Percentiles rank a stretch among this genome's conserved stretches.
phyloP scores from a whole-genome alignment of 129 eudicot species.

The Heracleum sosnowskyi region DNA sequence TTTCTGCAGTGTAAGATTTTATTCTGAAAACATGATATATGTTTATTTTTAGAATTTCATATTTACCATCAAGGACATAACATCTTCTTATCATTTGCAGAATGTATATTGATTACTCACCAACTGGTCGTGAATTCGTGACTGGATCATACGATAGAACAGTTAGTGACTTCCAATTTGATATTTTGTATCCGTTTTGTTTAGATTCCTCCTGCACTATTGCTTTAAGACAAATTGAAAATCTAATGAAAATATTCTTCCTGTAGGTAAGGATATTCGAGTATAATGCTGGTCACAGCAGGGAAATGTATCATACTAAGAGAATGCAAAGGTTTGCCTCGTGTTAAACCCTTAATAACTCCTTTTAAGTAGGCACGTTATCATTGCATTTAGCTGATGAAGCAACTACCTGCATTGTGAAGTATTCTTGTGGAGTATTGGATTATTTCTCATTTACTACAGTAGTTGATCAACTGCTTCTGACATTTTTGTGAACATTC shows the following conservation, averaged over 20 bases:
- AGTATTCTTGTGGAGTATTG: neutral
- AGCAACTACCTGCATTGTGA: neutral
- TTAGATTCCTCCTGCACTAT: neutral
- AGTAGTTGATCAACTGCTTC: conserved; percentile 1
- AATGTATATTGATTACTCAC: conserved; percentile 97
- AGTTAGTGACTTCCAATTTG: conserved; percentile 28
- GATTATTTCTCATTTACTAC: neutral
- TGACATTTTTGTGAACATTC: conserved; percentile 28
- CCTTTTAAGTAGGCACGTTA: neutral
- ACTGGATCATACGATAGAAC: conserved; percentile 98
- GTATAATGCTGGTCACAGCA: conserved; percentile 95
- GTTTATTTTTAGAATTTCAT: neutral
- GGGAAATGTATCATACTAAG: conserved; percentile 96
- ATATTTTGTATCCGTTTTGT: neutral
- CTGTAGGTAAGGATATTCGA: conserved; percentile 76
- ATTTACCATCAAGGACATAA: neutral
- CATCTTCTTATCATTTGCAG: conserved; percentile 26
- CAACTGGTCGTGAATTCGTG: conserved; percentile 96
- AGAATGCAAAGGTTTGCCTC: conserved; percentile 86
- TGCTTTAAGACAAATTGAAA: neutral
- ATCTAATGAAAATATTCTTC: conserved; percentile 2
- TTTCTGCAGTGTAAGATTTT: conserved; percentile 84
- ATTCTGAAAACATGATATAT: neutral
- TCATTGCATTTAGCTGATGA: neutral
- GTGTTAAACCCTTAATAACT: neutral